Base-by-base conservation (phyloP, 805 yeast species). In the Yamadazyma akitaensis region DNA sequence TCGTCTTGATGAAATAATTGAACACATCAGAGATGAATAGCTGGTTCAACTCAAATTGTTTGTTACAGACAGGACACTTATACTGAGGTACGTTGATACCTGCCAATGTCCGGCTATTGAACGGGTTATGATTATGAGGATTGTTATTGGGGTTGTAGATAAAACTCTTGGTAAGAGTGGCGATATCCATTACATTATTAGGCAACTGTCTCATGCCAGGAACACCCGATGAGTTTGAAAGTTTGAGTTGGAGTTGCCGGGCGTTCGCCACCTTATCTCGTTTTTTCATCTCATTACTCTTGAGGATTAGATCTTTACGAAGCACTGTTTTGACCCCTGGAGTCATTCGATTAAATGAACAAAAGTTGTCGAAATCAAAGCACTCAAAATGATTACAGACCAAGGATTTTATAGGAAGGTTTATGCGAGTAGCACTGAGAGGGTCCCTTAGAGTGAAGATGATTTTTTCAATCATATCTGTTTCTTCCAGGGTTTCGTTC, bases 341-440 rank as follows among this genome's bases (percentile, higher is more conserved):
- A 12, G 70, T 63, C 5, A 72, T 60, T 25, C 59, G 65, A 50
- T 70, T 65, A 50, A 70, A 70, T 14, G 61, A 44, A 51, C 76
- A 72, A 44, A 72, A 72, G 34, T 56, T 68, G 11, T 70, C 69
- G 43, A 63, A 68, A 47, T 72, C 77, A 55, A 72, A 72, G 53
- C 76, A 72, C 56, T 70, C 76, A 50, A 72, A 70, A 50, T 72
- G 77, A 26, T 53, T 52, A 51, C 77, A 72, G 0, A 49, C 46
- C 8, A 53, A 49, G 5, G 75, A 63, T 53, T 70, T 72, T 9
- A 72, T 67, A 2, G 77, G 77, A 8, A 72, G 55, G 35, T 55
- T 50, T 33, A 72, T 72, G 45, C 61, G 68, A 31, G 68, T 62
- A 19, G 68, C 69, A 25, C 66, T 59, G n/a, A 68, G 53, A 2